Base-by-base conservation (phyloP, 371 early-diverging fungal genomes). In the Dichotomocladium elegans region DNA sequence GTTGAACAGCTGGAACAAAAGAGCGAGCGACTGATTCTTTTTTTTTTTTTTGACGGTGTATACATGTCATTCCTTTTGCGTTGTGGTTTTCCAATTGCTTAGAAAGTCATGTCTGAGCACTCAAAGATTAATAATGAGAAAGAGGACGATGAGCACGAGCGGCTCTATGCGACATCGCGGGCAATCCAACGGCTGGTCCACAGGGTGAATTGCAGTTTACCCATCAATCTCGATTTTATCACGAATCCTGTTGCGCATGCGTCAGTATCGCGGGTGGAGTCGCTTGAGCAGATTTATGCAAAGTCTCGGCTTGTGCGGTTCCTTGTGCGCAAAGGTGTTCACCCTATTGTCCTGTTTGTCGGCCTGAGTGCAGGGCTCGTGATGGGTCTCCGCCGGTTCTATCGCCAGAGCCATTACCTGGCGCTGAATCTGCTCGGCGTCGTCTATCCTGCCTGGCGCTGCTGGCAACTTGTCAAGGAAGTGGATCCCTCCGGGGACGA, bases 391-490 rank as follows among this genome's bases (percentile, higher is more conserved):
- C 47, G 61, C 17, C 60, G 72, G 30, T 41, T 69, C 14, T 79
- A 74, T 41, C 51, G 31, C 17, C 56, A 53, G 17, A 66, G 64
- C 1, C 51, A 61, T 2, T 63, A 57, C 25, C 57, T 76, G 5
- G 47, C 66, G 0, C 40, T 74, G 26, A 60, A 64, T 40, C 43
- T 66, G 10, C 21, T 79, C 0, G 79, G 77, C 11, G 77, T 72
- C 3, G 30, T 65, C 2, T 79, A 79, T 25, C 79, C 79, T 44
- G 49, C 70, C 2, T 68, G 63, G 56, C 53, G 57, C 15, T 71
- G 70, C 43, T 62, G 70, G 72, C 49, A 63, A 31, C 37, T 60
- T 7, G 55, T 66, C 14, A 65, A 58, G 49, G 51, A 41, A 14
- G 27, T 41, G 11, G 15, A 47, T 22, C 54, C 17, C 14, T 52